Evolutionary conservation across 305 asterid species (phyloP).

Genomic region (Coffea humblotiana): DNA sequence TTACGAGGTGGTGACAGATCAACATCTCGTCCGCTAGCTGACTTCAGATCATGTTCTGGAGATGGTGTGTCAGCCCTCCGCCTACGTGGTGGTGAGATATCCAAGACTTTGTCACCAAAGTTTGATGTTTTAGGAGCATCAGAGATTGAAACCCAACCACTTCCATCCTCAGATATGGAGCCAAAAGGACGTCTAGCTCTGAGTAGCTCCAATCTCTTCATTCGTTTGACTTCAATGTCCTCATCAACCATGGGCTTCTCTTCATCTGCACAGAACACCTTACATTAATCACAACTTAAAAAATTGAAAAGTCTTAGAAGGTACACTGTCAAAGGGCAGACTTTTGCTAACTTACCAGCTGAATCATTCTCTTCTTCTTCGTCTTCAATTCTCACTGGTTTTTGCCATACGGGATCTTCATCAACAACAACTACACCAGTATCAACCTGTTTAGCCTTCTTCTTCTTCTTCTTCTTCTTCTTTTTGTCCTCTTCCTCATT

Average conservation of each 20-base stretch:
- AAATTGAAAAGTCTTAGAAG: background rate
- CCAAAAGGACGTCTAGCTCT: slow-evolving; percentile 62
- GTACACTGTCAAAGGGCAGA: slow-evolving; percentile 2
- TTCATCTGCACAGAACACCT: slow-evolving; percentile 50
- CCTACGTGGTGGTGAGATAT: slow-evolving; percentile 52
- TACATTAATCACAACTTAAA: slow-evolving; percentile 10
- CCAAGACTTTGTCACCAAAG: slow-evolving; percentile 34
- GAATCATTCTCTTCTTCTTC: slow-evolving; percentile 40
- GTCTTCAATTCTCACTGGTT: slow-evolving; percentile 44
- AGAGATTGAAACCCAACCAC: slow-evolving; percentile 82
- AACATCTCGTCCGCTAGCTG: background rate
- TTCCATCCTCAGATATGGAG: slow-evolving; percentile 84
- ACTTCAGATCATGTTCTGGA: slow-evolving; percentile 29
- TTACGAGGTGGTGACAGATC: background rate
- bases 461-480: slow-evolving; percentile 56
- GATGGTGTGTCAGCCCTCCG: slow-evolving; percentile 48
- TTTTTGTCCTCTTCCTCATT: slow-evolving; percentile 54
- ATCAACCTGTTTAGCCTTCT: slow-evolving; percentile 36
- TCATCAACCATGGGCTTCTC: slow-evolving; percentile 83
- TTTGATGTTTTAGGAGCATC: slow-evolving; percentile 21
- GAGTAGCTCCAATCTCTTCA: slow-evolving; percentile 75
- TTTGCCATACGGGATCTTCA: slow-evolving; percentile 86
- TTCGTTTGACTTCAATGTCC: slow-evolving; percentile 79
- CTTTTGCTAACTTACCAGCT: slow-evolving; percentile 40
- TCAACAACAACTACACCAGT: slow-evolving; percentile 67